Conservation (phyloP, 345 rosid species). For the Eucalyptus camaldulensis region DNA sequence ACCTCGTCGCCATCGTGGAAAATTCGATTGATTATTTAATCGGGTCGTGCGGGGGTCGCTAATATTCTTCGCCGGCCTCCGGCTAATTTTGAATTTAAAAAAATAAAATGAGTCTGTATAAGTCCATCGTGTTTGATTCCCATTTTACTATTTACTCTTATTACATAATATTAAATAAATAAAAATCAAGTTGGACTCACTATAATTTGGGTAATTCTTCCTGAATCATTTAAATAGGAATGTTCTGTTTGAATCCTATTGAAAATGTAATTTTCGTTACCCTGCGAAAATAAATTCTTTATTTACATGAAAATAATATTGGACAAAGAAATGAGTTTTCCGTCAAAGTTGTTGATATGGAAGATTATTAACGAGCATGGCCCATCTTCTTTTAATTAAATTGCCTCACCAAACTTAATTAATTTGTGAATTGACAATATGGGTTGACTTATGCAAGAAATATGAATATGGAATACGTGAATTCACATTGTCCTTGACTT, state of each 20-base stretch:
- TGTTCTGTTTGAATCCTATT: not conserved
- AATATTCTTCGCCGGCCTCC: not conserved
- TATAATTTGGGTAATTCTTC: not conserved
- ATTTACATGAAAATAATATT: not conserved
- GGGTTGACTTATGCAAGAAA: not conserved
- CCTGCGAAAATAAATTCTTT: not conserved
- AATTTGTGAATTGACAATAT: not conserved
- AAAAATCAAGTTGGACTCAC: not conserved
- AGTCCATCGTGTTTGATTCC: not conserved
- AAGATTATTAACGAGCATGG: not conserved
- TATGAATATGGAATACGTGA: not conserved
- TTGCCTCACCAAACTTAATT: not conserved
- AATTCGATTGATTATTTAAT: not conserved
- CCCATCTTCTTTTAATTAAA: not conserved
- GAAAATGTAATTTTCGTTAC: not conserved
- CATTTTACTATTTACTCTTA: not conserved
- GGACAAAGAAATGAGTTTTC: not conserved
- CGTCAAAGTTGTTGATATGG: not conserved
- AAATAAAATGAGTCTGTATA: not conserved
- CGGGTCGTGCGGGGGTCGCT: not conserved
- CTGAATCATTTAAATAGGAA: not conserved
- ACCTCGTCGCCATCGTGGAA: not conserved
- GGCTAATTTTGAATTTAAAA: not conserved
- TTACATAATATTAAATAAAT: not conserved
- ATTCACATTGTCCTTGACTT: not conserved